Conservation (phyloP, 495 filamentous ascomycete species). For the Aspergillus incahuasiensis region DNA sequence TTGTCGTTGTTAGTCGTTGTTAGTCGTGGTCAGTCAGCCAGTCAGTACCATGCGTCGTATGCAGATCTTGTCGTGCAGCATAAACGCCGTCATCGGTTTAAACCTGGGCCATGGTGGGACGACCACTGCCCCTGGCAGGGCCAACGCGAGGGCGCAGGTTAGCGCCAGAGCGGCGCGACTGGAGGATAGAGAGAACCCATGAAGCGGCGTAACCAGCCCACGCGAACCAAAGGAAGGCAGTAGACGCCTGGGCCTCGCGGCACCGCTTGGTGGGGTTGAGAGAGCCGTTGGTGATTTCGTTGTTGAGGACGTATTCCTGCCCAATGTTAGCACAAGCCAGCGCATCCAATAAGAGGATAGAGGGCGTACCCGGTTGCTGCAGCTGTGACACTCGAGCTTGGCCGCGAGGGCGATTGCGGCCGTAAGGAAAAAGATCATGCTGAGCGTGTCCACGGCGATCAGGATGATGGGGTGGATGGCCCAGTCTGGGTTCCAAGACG, state of each 20-base stretch:
- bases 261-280: constrained; percentile 52
- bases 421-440: constrained; percentile 61
- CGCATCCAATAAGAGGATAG: not conserved
- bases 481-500: constrained; percentile 45
- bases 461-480: constrained; percentile 51
- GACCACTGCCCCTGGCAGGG: constrained; percentile 34
- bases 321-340: not conserved
- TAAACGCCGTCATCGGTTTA: constrained; percentile 33
- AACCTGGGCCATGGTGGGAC: constrained; percentile 61
- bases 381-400: constrained; percentile 54
- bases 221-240: constrained; percentile 69
- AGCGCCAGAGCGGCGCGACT: constrained; percentile 29
- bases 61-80: not conserved
- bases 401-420: constrained; percentile 62
- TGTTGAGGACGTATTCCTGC: constrained; percentile 52
- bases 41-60: not conserved
- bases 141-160: constrained; percentile 39
- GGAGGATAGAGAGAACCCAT: constrained; percentile 46
- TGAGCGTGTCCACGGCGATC: constrained; percentile 54
- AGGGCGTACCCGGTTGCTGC: constrained; percentile 54
- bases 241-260: constrained; percentile 62
- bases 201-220: constrained; percentile 58
- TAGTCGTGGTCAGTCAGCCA: not conserved
- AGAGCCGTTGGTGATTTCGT: constrained; percentile 58
- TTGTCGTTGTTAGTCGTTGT: not conserved